phyloP scores from a whole-genome alignment of 768 basidiomycete species.

The Boletales sp. region DNA sequence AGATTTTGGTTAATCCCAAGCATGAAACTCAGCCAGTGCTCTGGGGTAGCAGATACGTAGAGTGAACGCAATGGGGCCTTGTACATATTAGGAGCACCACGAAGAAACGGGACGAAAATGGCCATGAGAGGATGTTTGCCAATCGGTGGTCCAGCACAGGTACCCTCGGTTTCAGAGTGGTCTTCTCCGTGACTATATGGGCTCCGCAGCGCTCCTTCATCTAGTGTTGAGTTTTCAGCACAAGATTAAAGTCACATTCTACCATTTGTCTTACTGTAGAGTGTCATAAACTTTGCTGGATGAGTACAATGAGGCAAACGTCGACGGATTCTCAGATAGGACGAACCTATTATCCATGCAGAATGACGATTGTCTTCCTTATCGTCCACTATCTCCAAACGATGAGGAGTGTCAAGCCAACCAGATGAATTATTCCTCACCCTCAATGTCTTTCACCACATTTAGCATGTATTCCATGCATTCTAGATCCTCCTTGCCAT shows the following conservation, averaged over 20 bases:
- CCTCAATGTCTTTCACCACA: slow-evolving; percentile 28
- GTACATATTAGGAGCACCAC: slow-evolving; percentile 20
- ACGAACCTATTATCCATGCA: slow-evolving; percentile 28
- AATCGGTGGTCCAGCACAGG: not conserved
- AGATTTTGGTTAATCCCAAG: slow-evolving; percentile 30
- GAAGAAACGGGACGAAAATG: slow-evolving; percentile 19
- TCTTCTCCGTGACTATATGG: slow-evolving; percentile 31
- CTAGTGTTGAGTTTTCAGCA: slow-evolving; percentile 4
- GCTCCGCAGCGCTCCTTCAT: slow-evolving; percentile 26
- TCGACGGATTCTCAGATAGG: not conserved
- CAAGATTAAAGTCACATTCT: not conserved
- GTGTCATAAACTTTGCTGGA: slow-evolving; percentile 28
- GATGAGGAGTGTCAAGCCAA: not conserved
- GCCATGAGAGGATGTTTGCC: slow-evolving; percentile 18
- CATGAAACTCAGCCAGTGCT: slow-evolving; percentile 27
- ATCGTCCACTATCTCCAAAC: slow-evolving; percentile 3
- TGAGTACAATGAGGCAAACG: slow-evolving; percentile 1
- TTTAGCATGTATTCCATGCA: slow-evolving; percentile 20
- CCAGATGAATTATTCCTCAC: slow-evolving; percentile 1
- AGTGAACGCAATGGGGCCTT: too few species aligned
- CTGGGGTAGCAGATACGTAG: slow-evolving; percentile 21
- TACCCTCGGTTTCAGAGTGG: slow-evolving; percentile 28
- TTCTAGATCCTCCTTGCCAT: slow-evolving; percentile 15
- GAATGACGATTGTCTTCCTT: slow-evolving; percentile 7
- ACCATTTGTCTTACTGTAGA: slow-evolving; percentile 21